A percentile compares a stretch with the other conserved stretches of the same genome.
Conservation (phyloP, 1,284 basidiomycete species). For the Ceratobasidium papillatum region DNA sequence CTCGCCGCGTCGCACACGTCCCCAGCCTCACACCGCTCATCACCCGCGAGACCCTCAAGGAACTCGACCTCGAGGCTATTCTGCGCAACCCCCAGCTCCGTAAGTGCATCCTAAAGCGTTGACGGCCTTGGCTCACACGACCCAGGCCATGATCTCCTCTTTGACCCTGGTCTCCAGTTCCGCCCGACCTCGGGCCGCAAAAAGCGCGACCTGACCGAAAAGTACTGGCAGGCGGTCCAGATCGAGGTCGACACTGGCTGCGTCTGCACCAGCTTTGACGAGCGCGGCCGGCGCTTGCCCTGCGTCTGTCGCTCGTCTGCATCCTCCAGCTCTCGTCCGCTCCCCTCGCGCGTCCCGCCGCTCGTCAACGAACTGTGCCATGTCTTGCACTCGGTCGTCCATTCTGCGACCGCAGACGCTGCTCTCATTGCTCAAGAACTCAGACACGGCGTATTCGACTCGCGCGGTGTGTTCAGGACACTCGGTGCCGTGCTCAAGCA, state of each 20-base stretch:
- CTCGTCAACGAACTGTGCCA: slow-evolving; percentile 82
- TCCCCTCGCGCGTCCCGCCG: slow-evolving; percentile 70
- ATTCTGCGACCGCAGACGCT: slow-evolving; percentile 58
- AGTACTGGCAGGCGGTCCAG: slow-evolving; percentile 85
- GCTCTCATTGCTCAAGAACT: slow-evolving; percentile 82
- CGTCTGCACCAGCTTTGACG: slow-evolving; percentile 82
- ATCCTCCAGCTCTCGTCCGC: slow-evolving; percentile 50
- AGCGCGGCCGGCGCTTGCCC: slow-evolving; percentile 62
- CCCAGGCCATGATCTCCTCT: slow-evolving; percentile 86
- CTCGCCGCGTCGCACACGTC: slow-evolving; percentile 36
- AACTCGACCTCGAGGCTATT: slow-evolving; percentile 86
- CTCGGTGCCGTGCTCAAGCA: slow-evolving; percentile 86
- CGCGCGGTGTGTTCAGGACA: slow-evolving; percentile 78
- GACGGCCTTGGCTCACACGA: slow-evolving; percentile 48
- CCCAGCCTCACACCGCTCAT: slow-evolving; percentile 80
- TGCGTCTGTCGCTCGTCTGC: slow-evolving; percentile 66
- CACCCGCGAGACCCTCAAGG: slow-evolving; percentile 82
- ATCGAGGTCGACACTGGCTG: slow-evolving; percentile 84
- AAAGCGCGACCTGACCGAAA: slow-evolving; percentile 78
- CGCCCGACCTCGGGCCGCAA: slow-evolving; percentile 73
- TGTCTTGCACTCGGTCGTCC: slow-evolving; percentile 83
- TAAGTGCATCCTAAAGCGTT: slow-evolving; percentile 54
- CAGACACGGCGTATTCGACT: slow-evolving; percentile 79
- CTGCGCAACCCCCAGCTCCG: slow-evolving; percentile 89
- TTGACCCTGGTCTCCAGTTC: slow-evolving; percentile 80